phyloP scores from a whole-genome alignment of 148 eudicot species.

The Chenopodium album region DNA sequence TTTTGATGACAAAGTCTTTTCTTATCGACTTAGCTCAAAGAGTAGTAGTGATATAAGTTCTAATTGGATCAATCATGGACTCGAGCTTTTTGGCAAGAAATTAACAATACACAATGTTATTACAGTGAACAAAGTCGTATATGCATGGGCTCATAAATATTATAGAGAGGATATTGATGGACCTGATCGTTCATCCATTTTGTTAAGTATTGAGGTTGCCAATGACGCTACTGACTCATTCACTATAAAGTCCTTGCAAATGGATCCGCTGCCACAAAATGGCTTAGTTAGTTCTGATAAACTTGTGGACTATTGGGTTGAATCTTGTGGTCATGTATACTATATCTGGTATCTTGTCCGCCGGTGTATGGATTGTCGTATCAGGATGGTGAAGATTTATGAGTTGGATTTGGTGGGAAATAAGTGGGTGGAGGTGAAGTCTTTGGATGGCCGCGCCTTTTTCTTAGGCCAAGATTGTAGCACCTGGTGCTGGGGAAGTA shows the following conservation, averaged over 20 bases:
- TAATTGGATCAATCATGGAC: background rate
- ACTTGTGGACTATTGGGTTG: background rate
- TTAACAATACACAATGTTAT: background rate
- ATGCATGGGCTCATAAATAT: background rate
- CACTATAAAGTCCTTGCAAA: background rate
- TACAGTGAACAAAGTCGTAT: no score
- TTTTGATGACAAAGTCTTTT: background rate
- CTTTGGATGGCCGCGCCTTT: conserved; percentile 11
- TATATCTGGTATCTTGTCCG: background rate
- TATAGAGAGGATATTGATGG: background rate
- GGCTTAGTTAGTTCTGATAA: background rate
- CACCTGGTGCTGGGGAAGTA: conserved; percentile 18
- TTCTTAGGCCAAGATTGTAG: background rate
- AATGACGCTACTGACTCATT: background rate
- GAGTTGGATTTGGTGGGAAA: conserved; percentile 2
- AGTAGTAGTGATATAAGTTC: no score
- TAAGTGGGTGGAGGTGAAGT: conserved; percentile 13
- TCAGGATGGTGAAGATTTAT: background rate
- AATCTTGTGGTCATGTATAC: conserved; percentile 9
- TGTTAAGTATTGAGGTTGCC: background rate
- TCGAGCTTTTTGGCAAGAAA: background rate
- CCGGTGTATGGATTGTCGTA: background rate
- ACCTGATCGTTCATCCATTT: background rate
- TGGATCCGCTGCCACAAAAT: background rate
- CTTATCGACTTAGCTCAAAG: background rate